Percentiles rank a stretch among this genome's conserved stretches.
Conservation (phyloP, 129 eudicot genomes). For the Sambucus nigra region DNA sequence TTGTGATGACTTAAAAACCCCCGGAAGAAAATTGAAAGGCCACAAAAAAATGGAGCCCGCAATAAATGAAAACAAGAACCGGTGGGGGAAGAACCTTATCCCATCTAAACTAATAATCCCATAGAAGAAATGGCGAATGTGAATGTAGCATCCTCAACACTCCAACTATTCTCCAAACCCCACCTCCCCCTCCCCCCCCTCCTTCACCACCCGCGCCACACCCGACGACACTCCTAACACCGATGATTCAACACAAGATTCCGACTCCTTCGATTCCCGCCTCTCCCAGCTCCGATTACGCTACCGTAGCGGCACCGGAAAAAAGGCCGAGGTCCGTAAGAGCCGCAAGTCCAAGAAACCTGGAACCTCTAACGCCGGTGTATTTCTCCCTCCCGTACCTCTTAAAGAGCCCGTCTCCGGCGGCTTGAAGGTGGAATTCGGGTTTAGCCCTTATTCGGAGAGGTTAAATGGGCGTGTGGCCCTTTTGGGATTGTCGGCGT, state of each 20-base stretch:
- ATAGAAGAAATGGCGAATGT: slow-evolving; percentile 38
- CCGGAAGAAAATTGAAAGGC: no score
- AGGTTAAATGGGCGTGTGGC: slow-evolving; percentile 75
- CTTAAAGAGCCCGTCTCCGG: slow-evolving; percentile 71
- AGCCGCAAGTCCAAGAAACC: slow-evolving; percentile 38
- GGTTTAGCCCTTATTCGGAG: slow-evolving; percentile 89
- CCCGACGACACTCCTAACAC: slow-evolving; percentile 23
- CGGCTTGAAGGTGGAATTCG: slow-evolving; percentile 84
- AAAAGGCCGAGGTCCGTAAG: slow-evolving; percentile 74
- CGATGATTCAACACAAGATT: slow-evolving; percentile 7
- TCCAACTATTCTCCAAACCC: slow-evolving; percentile 40
- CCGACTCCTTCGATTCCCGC: slow-evolving; percentile 56
- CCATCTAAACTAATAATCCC: no score
- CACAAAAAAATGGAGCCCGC: no score
- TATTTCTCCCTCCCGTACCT: slow-evolving; percentile 72
- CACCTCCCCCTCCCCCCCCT: slow-evolving; percentile 27
- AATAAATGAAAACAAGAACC: no score
- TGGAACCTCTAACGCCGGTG: slow-evolving; percentile 30
- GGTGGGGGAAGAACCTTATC: no score
- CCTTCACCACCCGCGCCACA: slow-evolving; percentile 35
- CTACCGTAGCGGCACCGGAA: slow-evolving; percentile 66
- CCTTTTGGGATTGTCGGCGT: slow-evolving; percentile 57
- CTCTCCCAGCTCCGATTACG: slow-evolving; percentile 67
- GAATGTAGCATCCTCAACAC: slow-evolving; percentile 32
- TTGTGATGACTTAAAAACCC: no score